A percentile compares a stretch with the other conserved stretches of the same genome.
Conservation (phyloP, 176 grass and related monocot genomes). For the Aegilops sharonensis region DNA sequence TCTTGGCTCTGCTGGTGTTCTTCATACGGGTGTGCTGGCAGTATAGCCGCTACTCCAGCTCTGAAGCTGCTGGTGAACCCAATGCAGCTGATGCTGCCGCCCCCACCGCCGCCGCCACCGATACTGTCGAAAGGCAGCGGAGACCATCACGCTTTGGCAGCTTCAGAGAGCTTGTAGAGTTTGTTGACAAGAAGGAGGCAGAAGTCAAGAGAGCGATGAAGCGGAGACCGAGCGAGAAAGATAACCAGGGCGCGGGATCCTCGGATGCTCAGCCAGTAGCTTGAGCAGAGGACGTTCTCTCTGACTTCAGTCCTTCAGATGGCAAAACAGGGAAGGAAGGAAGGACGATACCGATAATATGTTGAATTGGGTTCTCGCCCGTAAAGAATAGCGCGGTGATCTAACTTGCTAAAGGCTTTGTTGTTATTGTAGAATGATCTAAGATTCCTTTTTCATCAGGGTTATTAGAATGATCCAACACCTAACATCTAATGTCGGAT, state of each 20-base stretch:
- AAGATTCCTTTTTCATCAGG: not conserved
- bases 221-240: conserved; percentile 54
- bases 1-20: conserved; percentile 49
- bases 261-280: not conserved
- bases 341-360: not conserved
- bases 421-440: not conserved
- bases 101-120: not conserved
- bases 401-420: not conserved
- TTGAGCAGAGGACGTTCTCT: not conserved
- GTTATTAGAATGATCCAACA: not conserved
- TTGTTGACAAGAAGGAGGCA: conserved; percentile 66
- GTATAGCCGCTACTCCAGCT: conserved; percentile 36
- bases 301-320: conserved; percentile 7
- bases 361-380: not conserved
- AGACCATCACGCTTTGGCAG: conserved; percentile 34
- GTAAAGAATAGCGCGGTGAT: not conserved
- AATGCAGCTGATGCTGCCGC: not conserved
- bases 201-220: conserved; percentile 31
- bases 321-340: not conserved
- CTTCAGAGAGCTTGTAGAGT: conserved; percentile 54
- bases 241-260: conserved; percentile 30
- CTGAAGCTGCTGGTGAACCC: conserved; percentile 2
- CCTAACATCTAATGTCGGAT: too few species aligned
- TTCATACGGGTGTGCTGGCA: conserved; percentile 49
- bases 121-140: not conserved